A percentile compares a stretch with the other conserved stretches of the same genome.
Evolutionary conservation across 2,329 filamentous ascomycete genomes (phyloP).

Genomic region (Colletotrichum limetticola): DNA sequence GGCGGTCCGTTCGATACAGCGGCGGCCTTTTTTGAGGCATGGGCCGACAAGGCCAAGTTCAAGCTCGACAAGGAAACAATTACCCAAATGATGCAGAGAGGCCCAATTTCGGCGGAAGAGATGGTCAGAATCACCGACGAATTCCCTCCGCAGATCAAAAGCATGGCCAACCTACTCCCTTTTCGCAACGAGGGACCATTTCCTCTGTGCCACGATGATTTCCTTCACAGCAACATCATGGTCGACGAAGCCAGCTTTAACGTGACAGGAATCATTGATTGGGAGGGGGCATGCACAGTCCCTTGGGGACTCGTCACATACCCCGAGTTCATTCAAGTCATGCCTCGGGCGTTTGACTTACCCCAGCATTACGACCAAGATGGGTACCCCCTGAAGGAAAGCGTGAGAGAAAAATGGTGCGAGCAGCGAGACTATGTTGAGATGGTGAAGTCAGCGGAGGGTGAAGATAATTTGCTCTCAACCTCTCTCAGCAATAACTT

Average conservation of each 20-base stretch:
- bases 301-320: slow-evolving; percentile 40
- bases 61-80: neutral
- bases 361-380: neutral
- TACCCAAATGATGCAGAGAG: neutral
- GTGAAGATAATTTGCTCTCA: no score
- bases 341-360: slow-evolving; percentile 28
- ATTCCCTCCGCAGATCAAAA: neutral
- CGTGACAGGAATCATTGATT: slow-evolving; percentile 45
- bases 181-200: slow-evolving; percentile 41
- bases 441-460: no score
- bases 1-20: slow-evolving; percentile 39
- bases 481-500: no score
- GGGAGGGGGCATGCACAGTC: slow-evolving; percentile 42
- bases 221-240: slow-evolving; percentile 46
- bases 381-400: neutral
- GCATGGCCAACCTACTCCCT: neutral
- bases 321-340: slow-evolving; percentile 36
- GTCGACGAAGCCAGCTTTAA: slow-evolving; percentile 39
- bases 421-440: slow-evolving; percentile 3
- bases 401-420: neutral
- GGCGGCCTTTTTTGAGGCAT: slow-evolving; percentile 37
- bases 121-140: neutral
- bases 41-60: slow-evolving; percentile 35
- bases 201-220: slow-evolving; percentile 44
- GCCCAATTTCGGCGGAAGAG: neutral